A percentile compares a stretch with the other conserved stretches of the same genome.
Conservation (phyloP, 2,329 filamentous ascomycete genomes). For the Gnomoniopsis sp. region DNA sequence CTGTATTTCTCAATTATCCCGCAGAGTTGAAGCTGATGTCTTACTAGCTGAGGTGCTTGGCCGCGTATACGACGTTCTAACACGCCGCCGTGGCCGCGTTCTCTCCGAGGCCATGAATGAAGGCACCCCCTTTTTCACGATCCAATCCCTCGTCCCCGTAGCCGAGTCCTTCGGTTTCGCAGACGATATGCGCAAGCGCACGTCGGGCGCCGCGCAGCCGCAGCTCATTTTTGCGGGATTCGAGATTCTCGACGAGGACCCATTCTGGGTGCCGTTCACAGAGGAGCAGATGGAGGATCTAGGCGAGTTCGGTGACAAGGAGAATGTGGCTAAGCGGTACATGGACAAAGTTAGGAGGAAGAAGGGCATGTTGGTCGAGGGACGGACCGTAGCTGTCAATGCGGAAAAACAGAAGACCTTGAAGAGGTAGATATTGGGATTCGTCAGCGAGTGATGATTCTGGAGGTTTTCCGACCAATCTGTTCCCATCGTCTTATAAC, state of each 20-base stretch:
- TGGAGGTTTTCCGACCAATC: too few relatives aligned
- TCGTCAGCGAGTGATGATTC: not conserved
- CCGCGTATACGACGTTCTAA: conserved; percentile 96
- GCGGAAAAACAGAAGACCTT: conserved; percentile 86
- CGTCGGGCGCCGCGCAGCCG: conserved; percentile 83
- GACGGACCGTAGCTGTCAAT: conserved; percentile 72
- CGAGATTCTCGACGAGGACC: conserved; percentile 90
- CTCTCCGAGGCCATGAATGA: conserved; percentile 90
- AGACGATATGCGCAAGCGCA: conserved; percentile 94
- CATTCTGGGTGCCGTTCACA: conserved; percentile 95
- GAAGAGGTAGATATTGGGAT: conserved; percentile 45
- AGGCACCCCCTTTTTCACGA: conserved; percentile 94
- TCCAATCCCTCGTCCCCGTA: conserved; percentile 81
- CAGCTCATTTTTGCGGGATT: conserved; percentile 93
- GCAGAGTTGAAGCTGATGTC: conserved; percentile 15
- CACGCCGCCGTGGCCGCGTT: conserved; percentile 83
- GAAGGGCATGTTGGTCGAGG: conserved; percentile 85
- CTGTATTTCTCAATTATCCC: not conserved
- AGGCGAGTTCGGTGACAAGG: conserved; percentile 86
- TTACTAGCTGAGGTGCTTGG: conserved; percentile 79
- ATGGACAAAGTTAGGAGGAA: conserved; percentile 83
- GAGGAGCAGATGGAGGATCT: conserved; percentile 96
- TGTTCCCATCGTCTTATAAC: too few relatives aligned
- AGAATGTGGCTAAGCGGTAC: conserved; percentile 95
- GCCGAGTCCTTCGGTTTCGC: conserved; percentile 94